Evolutionary conservation across 2,329 filamentous ascomycete genomes (phyloP), one percentile per base, ranked within the genome.

Genomic region (Monilinia polystroma): DNA sequence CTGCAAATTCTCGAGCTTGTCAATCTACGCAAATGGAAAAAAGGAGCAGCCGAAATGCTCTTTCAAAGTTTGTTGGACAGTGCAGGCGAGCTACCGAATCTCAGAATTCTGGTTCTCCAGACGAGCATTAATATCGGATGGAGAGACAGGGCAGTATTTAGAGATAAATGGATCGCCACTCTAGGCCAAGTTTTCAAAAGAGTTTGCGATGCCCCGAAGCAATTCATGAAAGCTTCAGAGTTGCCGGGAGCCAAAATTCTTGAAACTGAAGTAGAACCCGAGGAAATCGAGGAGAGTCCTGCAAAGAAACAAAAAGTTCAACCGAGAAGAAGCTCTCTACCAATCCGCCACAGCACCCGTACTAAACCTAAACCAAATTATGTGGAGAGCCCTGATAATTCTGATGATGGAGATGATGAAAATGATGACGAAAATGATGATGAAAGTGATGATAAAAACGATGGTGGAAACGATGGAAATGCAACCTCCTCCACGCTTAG

Each of bases 71-170:
- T 98, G 2, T 84, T 94, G 29, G 84, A 93, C 67, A 87, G 85
- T 60, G 92, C 93, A 0, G 80, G 83, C 1, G 78, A 83, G 3
- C 77, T 98, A 29, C 85, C 83, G 0, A 80, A 87, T 67, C 83
- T 98, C 32, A 88, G 92, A 11, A 82, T 84, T 54, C 80, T 97
- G 14, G 83, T 85, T 1, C 85, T 97, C 58, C 71, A 91, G 73
- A 88, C 90, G 1, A 94, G 92, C 77, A 81, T 97, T 58, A 87
- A 93, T 73, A 85, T 87, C 56, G 88, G 90, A 35, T 97, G 93
- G 91, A 88, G 92, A 69, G 87, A 92, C 74, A 87, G 94, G 53
- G 90, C 90, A 23, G 84, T 84, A n/a, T 89, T 97, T 73, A 86
- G 93, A 51, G 87, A 90, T 71, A 85, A 86, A 70, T 96, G 93